Evolutionary conservation across 257 asterid genomes (phyloP).

Genomic region (Solanum chilense): DNA sequence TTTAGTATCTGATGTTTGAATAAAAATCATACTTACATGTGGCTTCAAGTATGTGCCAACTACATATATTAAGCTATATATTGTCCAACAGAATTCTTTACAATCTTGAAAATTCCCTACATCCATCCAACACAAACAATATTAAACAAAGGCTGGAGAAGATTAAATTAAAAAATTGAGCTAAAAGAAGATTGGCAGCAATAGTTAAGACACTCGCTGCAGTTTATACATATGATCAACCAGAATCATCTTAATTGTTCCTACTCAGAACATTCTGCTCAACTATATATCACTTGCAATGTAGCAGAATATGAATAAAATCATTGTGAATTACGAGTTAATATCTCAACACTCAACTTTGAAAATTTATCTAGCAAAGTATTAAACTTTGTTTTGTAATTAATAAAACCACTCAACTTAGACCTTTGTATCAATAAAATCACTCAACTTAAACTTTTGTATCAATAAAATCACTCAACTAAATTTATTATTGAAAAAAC

Average conservation of each 20-base stretch:
- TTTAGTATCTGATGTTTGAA: not conserved
- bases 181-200: not conserved
- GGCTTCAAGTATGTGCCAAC: slow-evolving; percentile 92
- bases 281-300: not conserved
- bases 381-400: not conserved
- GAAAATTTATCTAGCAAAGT: not conserved
- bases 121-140: slow-evolving; percentile 11
- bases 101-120: slow-evolving; percentile 71
- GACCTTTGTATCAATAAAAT: not conserved
- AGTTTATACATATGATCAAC: not conserved
- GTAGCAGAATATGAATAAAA: not conserved
- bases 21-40: slow-evolving; percentile 54
- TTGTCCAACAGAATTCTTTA: slow-evolving; percentile 60
- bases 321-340: not conserved
- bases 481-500: not conserved
- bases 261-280: not conserved
- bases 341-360: not conserved
- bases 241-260: not conserved
- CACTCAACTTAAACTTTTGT: not conserved
- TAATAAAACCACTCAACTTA: not conserved
- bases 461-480: not conserved
- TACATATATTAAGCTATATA: slow-evolving; percentile 50
- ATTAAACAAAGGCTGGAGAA: slow-evolving; percentile 1
- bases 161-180: not conserved
- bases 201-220: not conserved